Evolutionary conservation across 1,284 basidiomycete species (phyloP), one percentile per base, ranked within the genome.

Genomic region (Cerioporus squamosus): DNA sequence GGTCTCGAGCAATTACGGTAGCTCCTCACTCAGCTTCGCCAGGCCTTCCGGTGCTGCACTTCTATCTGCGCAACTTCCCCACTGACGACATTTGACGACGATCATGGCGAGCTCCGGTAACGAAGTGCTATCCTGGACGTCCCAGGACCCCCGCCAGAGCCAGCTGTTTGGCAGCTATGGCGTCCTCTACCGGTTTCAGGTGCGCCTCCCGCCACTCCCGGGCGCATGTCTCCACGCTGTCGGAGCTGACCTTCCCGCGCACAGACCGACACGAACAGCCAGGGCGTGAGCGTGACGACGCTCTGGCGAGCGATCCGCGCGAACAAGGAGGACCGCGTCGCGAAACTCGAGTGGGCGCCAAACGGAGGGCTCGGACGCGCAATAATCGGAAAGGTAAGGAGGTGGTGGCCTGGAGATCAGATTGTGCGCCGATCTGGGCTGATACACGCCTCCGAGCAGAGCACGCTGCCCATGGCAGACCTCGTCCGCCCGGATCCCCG

Each of bases 111-210:
- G 78, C 65, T 71, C 81, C 60, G 77, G 82, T 59, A 85, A 87
- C 73, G 90, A 92, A 64, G 79, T 91, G 55, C 82, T 92, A 71
- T 91, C 86, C 57, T 93, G 91, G 91, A 93, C 91, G 47, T 91
- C 88, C 74, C 85, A 88, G 68, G 91, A 93, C 74, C 88, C 89
- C 67, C 87, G 89, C 53, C 86, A 92, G 73, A 93, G 91, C 66
- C 79, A 84, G 60, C 81, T 94, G 61, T 93, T 92, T 77, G 90
- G 89, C 69, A 82, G 84, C 39, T 91, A 84, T 82, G 91, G 90
- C 59, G 80, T 90, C 55, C 77, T 90, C 64, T 94, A 93, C 76
- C 88, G 90, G 67, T 93, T 93, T 76, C 82, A 87, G 73, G 90
- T 90, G 68, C 64, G 76, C 67, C 56, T 55, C 61, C 52, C 44